Conservation (phyloP, 768 basidiomycete species). For the Tephrocybe sp. region DNA sequence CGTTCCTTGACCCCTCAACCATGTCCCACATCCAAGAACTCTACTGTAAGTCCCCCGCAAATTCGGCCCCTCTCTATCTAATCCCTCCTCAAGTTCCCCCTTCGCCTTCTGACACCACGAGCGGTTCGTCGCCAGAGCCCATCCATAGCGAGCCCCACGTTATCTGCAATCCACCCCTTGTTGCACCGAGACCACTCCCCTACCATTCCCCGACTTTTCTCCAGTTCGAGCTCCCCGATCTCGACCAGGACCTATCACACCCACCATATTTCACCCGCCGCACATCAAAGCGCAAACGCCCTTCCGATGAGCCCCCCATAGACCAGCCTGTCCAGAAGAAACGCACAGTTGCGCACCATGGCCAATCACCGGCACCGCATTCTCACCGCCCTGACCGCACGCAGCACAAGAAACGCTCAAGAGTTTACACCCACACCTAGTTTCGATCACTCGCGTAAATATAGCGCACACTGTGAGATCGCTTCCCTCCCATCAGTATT, state of each 20-base stretch:
- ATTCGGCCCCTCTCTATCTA: slow-evolving; percentile 8
- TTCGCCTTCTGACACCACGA: slow-evolving; percentile 35
- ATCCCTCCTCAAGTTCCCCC: slow-evolving; percentile 2
- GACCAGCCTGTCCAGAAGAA: slow-evolving; percentile 18
- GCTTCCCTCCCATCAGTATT: slow-evolving; percentile 5
- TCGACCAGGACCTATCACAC: slow-evolving; percentile 68
- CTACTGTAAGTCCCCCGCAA: slow-evolving; percentile 13
- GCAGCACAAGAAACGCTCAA: slow-evolving; percentile 14
- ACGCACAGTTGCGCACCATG: slow-evolving; percentile 11
- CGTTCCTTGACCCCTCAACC: slow-evolving; percentile 15
- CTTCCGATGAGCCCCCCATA: slow-evolving; percentile 16
- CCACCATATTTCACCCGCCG: slow-evolving; percentile 53
- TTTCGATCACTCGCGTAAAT: not conserved
- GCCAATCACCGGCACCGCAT: not conserved
- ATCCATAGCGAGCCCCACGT: no score
- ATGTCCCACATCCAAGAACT: slow-evolving; percentile 19
- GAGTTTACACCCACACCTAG: slow-evolving; percentile 17
- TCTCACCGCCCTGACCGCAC: slow-evolving; percentile 13
- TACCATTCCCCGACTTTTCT: slow-evolving; percentile 71
- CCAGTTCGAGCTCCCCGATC: slow-evolving; percentile 65
- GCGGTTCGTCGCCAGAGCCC: slow-evolving; percentile 26
- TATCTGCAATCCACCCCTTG: slow-evolving; percentile 65
- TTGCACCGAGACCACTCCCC: slow-evolving; percentile 68
- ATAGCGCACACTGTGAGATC: slow-evolving; percentile 2
- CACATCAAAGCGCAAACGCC: slow-evolving; percentile 51